These are phyloP conservation scores for Tanacetum coccineum DNA, from an alignment of 129 eudicot genomes.

Conservation along the genomic window DNA sequence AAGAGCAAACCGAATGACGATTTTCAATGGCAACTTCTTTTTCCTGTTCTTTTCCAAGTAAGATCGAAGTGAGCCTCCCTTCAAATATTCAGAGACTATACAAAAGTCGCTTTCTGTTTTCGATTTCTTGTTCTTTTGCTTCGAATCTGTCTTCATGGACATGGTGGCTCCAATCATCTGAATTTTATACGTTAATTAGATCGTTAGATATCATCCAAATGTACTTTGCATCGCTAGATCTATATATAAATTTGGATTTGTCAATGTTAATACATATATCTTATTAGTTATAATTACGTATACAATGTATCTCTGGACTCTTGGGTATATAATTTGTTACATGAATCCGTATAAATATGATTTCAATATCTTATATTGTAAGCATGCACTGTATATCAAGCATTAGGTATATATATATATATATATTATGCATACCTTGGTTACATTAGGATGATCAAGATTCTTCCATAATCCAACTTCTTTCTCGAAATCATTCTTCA, in stretches of 20 bases:
- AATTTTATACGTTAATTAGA: background rate
- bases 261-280: too few relatives aligned
- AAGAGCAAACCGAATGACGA: constrained; percentile 29
- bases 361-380: background rate
- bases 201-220: background rate
- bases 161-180: constrained; percentile 29
- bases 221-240: too few relatives aligned
- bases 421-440: constrained; percentile 25
- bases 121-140: constrained; percentile 16
- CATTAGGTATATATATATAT: too few relatives aligned
- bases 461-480: constrained; percentile 37
- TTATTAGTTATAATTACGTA: too few relatives aligned
- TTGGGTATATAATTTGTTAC: background rate
- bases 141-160: constrained; percentile 11
- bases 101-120: constrained; percentile 24
- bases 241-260: background rate
- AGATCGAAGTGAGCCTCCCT: constrained; percentile 35
- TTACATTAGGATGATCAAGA: constrained; percentile 46
- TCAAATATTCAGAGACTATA: constrained; percentile 33
- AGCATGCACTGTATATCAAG: too few relatives aligned
- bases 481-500: constrained; percentile 33
- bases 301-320: background rate
- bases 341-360: too few relatives aligned
- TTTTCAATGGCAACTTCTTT: constrained; percentile 31
- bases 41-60: constrained; percentile 20